Percentiles rank a stretch among this genome's conserved stretches.
phyloP scores from a whole-genome alignment of 2,329 filamentous ascomycete genomes.

The Leptographium lundbergii region DNA sequence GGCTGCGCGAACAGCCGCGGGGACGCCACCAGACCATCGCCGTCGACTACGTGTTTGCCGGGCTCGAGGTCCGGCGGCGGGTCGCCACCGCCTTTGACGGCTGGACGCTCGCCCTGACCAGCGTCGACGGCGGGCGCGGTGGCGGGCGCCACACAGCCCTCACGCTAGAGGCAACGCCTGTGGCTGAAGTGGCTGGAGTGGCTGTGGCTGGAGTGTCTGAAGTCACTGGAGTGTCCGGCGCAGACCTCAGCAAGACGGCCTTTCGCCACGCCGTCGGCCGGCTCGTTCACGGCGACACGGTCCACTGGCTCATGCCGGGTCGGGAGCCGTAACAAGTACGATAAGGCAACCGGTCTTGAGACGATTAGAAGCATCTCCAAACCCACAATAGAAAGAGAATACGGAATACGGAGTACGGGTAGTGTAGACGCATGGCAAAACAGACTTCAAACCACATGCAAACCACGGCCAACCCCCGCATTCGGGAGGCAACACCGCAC shows the following conservation, averaged over 20 bases:
- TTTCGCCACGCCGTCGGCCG: constrained; percentile 6
- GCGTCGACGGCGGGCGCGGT: constrained; percentile 37
- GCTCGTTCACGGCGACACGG: constrained; percentile 4
- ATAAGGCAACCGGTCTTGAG: background rate
- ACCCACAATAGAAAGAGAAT: background rate
- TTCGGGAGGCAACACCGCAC: too few species aligned
- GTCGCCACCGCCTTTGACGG: constrained; percentile 28
- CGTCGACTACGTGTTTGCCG: constrained; percentile 30
- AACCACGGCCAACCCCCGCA: too few species aligned
- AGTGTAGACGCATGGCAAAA: too few species aligned
- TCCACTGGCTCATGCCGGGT: constrained; percentile 7
- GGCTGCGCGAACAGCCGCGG: background rate
- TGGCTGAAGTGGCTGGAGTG: background rate
- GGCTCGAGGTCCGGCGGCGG: constrained; percentile 38
- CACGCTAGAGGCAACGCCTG: constrained; percentile 25
- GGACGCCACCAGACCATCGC: constrained; percentile 2
- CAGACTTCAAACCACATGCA: too few species aligned
- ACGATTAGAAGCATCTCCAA: background rate
- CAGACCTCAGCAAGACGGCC: background rate
- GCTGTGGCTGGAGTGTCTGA: background rate
- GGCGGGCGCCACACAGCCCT: constrained; percentile 39
- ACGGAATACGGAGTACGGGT: too few species aligned
- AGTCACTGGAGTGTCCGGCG: background rate
- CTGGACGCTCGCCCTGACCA: constrained; percentile 36
- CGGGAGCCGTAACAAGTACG: background rate